Evolutionary conservation across 257 asterid species (phyloP), one percentile per base, ranked within the genome.

Genomic region (Ilex aquifolium): DNA sequence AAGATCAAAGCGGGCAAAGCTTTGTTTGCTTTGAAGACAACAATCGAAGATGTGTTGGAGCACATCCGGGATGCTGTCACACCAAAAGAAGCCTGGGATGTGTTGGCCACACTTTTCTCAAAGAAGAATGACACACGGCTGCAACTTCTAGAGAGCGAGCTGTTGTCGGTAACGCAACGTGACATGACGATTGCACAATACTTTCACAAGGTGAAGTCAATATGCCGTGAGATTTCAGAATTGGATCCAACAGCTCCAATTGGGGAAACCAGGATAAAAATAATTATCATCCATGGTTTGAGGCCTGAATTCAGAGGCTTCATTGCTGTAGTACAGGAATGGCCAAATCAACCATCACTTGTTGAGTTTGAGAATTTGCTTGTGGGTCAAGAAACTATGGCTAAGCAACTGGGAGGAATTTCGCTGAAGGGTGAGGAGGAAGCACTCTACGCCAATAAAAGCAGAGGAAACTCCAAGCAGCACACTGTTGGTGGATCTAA

Each of bases 161-260:
- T 56, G 7, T 31, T 65, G 51, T 58, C 59, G 3, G 3, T 60
- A 14, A 16, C 48, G 14, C 65, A 66, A 57, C 62, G 44, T 1
- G 59, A 66, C 50, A 29, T 57, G 59, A 57, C 63, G 7, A 67
- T 63, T 17, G 59, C 63, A 0, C 49, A 73, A 21, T 63, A 73
- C 32, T 67, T 73, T 10, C 77, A 73, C 60, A 68, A 63, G 31
- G 67, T 73, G 56, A 73, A 63, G 46, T 21, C 27, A 1, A 21
- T 21, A 21, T 21, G 27, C 27, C 27, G 27, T 21, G 27, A 42
- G 12, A 42, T 42, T 50, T 50, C 16, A 10, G 0, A 50, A 14
- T 50, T n/a, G 56, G 56, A 50, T 50, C 16, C 56, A 50, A 10
- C 13, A 50, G 21, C 56, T 50, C 56, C 56, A 11, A 50, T 50